A percentile compares a stretch with the other conserved stretches of the same genome.
phyloP scores from a whole-genome alignment of 257 asterid species.

The Ilex asprella region DNA sequence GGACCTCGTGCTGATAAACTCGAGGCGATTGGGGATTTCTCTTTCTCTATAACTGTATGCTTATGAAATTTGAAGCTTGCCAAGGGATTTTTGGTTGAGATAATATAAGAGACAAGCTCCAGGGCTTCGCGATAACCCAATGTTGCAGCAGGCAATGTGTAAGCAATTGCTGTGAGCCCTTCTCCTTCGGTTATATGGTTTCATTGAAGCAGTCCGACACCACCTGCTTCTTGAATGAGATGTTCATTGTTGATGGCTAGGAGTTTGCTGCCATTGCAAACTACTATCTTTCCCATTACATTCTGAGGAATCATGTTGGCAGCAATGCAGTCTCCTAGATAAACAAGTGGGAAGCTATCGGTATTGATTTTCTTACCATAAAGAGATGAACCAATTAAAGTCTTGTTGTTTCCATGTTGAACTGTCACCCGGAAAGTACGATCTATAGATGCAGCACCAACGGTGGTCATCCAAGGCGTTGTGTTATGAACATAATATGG shows the following conservation, averaged over 20 bases:
- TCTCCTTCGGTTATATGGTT: conserved; percentile 1
- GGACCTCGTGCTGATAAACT: conserved; percentile 10
- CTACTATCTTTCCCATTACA: neutral
- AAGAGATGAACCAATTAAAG: conserved; percentile 4
- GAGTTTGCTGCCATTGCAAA: neutral
- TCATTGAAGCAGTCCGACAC: conserved; percentile 7
- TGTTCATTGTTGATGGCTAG: neutral
- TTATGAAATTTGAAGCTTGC: neutral
- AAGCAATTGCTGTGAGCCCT: neutral
- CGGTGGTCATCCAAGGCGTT: conserved; percentile 12
- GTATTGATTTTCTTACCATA: neutral
- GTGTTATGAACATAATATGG: neutral
- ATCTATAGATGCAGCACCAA: conserved; percentile 13
- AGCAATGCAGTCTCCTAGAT: neutral
- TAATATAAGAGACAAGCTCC: neutral
- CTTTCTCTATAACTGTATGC: neutral
- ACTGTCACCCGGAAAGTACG: neutral
- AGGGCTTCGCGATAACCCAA: conserved; percentile 1
- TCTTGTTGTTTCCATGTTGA: neutral
- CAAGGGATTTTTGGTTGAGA: neutral
- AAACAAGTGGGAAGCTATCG: neutral
- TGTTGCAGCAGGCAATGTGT: conserved; percentile 4
- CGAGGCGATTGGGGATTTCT: conserved; percentile 2
- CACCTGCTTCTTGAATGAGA: conserved; percentile 2
- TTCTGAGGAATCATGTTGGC: neutral